Base-by-base conservation (phyloP, 2,329 filamentous ascomycete species). In the Clarireedia paspali region DNA sequence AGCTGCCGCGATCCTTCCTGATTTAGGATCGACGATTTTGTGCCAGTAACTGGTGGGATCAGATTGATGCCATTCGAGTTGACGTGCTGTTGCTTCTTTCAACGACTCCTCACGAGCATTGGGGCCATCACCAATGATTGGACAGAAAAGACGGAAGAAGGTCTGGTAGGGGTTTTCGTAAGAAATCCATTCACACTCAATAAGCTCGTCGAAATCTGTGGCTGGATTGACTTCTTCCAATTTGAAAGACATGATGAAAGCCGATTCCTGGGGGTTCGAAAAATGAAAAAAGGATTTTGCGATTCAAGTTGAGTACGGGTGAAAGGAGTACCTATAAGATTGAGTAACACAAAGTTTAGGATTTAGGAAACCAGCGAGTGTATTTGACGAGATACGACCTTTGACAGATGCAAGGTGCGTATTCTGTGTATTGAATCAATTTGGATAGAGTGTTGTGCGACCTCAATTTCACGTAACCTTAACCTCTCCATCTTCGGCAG, bases 41-140 rank as follows among this genome's bases (percentile, higher is more conserved):
- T 54, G 52, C 52, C 52, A 54, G 24, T 54, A 48, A 17, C 52
- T 54, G 14, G 52, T 48, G 15, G 52, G 52, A 17, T 54, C 52
- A 15, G 27, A 24, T 47, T 30, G 30, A 20, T 54, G 52, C 52
- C 52, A 54, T 26, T 48, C 10, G 7, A 48, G 30, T 40, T 48
- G 52, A 40, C 52, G 52, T 26, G 27, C 5, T 3, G 44, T 48
- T 7, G 17, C 12, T 40, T 54, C 52, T 24, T 48, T 27, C n/a
- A 54, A 15, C 4, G 44, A 48, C 38, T 38, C 30, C 9, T 48
- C 52, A 9, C 44, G 44, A 20, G 52, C 44, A 4, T 44, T 39
- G 17, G 40, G 40, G 1, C 52, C 30, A n/a, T 44, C 17, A 3
- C 45, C 52, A 14, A 39, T 36, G 44, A 54, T 48, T 12, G 52